Percentiles rank a stretch among this genome's conserved stretches.
These are phyloP conservation scores for Solanum raphanifolium DNA, from an alignment of 257 asterid genomes.

Conservation along the genomic window DNA sequence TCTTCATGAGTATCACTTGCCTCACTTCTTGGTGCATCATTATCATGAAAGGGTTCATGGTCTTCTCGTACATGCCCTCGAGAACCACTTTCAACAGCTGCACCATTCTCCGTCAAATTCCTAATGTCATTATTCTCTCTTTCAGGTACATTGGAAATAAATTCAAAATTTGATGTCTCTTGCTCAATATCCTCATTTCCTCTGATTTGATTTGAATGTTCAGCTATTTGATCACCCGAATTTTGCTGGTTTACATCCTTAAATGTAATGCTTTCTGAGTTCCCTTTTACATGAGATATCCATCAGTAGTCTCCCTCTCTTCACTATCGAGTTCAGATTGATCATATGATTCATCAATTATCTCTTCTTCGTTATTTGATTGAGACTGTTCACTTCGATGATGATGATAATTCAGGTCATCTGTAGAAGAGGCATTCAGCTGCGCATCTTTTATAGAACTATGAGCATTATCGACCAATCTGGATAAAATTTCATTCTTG, in stretches of 20 bases:
- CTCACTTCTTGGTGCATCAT: too few species aligned
- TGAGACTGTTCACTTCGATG: not conserved
- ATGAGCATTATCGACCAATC: slow-evolving; percentile 29
- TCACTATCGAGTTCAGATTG: slow-evolving; percentile 20
- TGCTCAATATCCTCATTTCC: too few species aligned
- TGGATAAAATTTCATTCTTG: slow-evolving; percentile 81
- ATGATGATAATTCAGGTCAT: not conserved
- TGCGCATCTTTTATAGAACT: slow-evolving; percentile 17
- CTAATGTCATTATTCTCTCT: too few species aligned
- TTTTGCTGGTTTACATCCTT: slow-evolving; percentile 9
- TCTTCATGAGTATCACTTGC: too few species aligned
- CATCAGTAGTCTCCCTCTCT: slow-evolving; percentile 18
- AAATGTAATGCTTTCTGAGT: slow-evolving; percentile 10
- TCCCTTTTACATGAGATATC: slow-evolving; percentile 2
- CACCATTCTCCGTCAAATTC: too few species aligned
- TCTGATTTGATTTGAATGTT: slow-evolving; percentile 7
- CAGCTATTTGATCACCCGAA: not conserved
- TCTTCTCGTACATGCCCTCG: too few species aligned
- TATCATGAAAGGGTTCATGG: too few species aligned
- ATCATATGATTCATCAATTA: slow-evolving; percentile 5
- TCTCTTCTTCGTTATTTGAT: slow-evolving; percentile 11
- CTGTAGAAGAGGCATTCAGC: slow-evolving; percentile 16
- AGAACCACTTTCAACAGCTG: too few species aligned
- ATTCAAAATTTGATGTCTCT: too few species aligned
- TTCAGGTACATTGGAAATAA: too few species aligned